A percentile compares a stretch with the other conserved stretches of the same genome.
Evolutionary conservation across 2,329 filamentous ascomycete species (phyloP).

Genomic region (Bretziella fagacearum): DNA sequence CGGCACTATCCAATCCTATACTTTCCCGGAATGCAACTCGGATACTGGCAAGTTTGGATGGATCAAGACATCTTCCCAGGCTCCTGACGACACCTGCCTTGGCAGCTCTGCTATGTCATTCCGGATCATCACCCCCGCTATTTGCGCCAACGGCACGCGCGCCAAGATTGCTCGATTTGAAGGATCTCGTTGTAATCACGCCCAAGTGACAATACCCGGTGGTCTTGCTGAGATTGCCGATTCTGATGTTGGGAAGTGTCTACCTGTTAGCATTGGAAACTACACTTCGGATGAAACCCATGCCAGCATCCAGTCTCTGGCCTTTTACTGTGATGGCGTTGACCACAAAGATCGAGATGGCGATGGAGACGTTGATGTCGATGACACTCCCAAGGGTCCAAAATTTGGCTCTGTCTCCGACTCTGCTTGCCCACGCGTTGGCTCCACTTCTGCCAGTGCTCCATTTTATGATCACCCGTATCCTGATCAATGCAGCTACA

Average conservation of each 20-base stretch:
- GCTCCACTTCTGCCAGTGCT: neutral
- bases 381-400: slow-evolving; percentile 11
- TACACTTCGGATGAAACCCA: slow-evolving; percentile 11
- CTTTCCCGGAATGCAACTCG: slow-evolving; percentile 11
- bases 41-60: neutral
- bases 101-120: slow-evolving; percentile 14
- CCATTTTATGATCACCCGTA: slow-evolving; percentile 14
- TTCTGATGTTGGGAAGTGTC: slow-evolving; percentile 11
- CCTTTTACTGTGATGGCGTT: slow-evolving; percentile 15
- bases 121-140: slow-evolving; percentile 12
- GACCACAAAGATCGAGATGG: slow-evolving; percentile 6
- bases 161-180: slow-evolving; percentile 15
- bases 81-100: slow-evolving; percentile 14
- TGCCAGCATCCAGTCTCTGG: slow-evolving; percentile 10
- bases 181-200: slow-evolving; percentile 14
- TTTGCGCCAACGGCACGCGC: slow-evolving; percentile 15
- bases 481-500: slow-evolving; percentile 14
- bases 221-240: slow-evolving; percentile 14
- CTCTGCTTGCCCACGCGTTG: slow-evolving; percentile 11
- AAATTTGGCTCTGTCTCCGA: slow-evolving; percentile 13
- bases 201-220: slow-evolving; percentile 13
- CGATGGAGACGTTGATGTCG: slow-evolving; percentile 9
- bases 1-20: slow-evolving; percentile 14
- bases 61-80: slow-evolving; percentile 10
- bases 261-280: slow-evolving; percentile 5